Conservation (phyloP, 2,329 filamentous ascomycete genomes). For the Cylindrodendrum hubeiense region DNA sequence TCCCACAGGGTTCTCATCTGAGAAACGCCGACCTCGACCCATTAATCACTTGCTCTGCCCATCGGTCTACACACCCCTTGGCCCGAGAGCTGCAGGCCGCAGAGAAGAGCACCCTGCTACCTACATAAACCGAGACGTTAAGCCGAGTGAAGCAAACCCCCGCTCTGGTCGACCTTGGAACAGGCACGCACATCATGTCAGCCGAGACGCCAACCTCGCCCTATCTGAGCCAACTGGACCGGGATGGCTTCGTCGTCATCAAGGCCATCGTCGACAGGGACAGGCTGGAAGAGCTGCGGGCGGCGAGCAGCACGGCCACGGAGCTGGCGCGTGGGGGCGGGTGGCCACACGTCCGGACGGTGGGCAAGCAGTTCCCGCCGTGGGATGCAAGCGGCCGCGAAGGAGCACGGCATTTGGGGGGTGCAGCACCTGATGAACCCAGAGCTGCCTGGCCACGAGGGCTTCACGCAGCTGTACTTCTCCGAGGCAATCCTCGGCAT, state of each 20-base stretch:
- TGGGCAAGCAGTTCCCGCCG: slow-evolving; percentile 92
- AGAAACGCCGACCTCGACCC: slow-evolving; percentile 30
- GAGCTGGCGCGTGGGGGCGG: slow-evolving; percentile 73
- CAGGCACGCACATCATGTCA: slow-evolving; percentile 18
- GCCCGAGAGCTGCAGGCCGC: slow-evolving; percentile 26
- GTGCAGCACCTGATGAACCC: slow-evolving; percentile 89
- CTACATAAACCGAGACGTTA: slow-evolving; percentile 13
- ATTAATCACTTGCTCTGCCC: neutral
- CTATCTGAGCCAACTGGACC: slow-evolving; percentile 65
- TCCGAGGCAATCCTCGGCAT: slow-evolving; percentile 71
- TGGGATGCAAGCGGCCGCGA: slow-evolving; percentile 73
- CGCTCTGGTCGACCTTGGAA: neutral
- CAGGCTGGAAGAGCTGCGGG: slow-evolving; percentile 70
- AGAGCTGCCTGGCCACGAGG: slow-evolving; percentile 68
- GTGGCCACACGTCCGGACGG: slow-evolving; percentile 86
- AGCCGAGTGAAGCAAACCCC: neutral
- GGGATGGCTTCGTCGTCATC: slow-evolving; percentile 82
- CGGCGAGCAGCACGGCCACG: slow-evolving; percentile 69
- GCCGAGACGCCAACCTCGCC: slow-evolving; percentile 35
- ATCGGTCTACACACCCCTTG: slow-evolving; percentile 26
- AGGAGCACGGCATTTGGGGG: slow-evolving; percentile 82
- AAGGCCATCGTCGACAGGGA: slow-evolving; percentile 70
- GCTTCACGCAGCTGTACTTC: slow-evolving; percentile 81
- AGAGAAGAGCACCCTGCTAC: slow-evolving; percentile 1
- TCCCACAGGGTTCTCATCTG: slow-evolving; percentile 16